Conservation (phyloP, 352 stramenopile species). For the Hyaloperonospora brassicae region DNA sequence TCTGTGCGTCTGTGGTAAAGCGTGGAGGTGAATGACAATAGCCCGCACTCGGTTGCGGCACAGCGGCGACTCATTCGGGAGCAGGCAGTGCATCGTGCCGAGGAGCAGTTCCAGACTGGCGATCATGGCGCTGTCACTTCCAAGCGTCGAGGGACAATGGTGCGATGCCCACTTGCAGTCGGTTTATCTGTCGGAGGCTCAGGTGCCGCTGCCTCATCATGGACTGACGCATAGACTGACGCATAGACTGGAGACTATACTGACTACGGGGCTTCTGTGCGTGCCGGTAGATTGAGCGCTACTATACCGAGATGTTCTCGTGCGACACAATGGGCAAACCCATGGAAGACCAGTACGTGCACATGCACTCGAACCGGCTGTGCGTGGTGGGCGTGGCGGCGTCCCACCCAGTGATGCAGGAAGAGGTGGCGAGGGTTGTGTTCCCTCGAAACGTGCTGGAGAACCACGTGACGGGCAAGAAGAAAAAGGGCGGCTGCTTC, state of each 20-base stretch:
- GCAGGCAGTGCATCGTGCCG: constrained; percentile 49
- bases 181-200: no score
- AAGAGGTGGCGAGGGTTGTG: constrained; percentile 50
- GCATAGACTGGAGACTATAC: no score
- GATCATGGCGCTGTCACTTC: constrained; percentile 28
- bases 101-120: constrained; percentile 54
- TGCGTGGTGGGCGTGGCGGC: constrained; percentile 69
- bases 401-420: constrained; percentile 58
- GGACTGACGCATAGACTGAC: no score
- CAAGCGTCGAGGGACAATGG: constrained; percentile 65
- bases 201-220: no score
- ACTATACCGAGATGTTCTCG: constrained; percentile 82
- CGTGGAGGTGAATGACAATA: constrained; percentile 48
- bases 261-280: neutral
- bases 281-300: constrained; percentile 59
- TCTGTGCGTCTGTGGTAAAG: constrained; percentile 9
- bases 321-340: constrained; percentile 66
- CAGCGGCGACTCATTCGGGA: constrained; percentile 78
- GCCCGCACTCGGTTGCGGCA: constrained; percentile 47
- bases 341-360: constrained; percentile 76
- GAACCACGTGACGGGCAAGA: constrained; percentile 76
- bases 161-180: constrained; percentile 11
- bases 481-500: constrained; percentile 81
- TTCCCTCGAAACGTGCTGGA: constrained; percentile 59
- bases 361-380: constrained; percentile 87